Evolutionary conservation across 306 rosid species (phyloP).

Genomic region (Glycyrrhiza uralensis): DNA sequence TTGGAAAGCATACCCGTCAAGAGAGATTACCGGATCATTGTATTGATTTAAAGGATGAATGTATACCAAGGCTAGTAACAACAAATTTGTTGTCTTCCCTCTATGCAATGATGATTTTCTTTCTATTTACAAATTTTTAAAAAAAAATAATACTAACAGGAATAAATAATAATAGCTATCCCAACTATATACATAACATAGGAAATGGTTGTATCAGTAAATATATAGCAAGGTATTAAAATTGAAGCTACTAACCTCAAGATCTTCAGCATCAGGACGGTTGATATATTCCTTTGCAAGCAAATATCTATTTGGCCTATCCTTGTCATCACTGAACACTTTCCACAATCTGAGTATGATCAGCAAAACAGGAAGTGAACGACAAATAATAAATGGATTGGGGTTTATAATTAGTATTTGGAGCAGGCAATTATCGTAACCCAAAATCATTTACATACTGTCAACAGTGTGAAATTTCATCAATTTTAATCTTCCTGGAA

Average conservation of each 20-base stretch:
- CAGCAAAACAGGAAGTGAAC: constrained; percentile 25
- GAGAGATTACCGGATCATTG: not conserved
- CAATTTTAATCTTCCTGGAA: not conserved
- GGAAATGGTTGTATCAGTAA: constrained; percentile 4
- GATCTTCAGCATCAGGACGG: constrained; percentile 84
- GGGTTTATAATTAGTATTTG: not conserved
- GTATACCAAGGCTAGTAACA: constrained; percentile 4
- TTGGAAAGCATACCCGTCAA: not conserved
- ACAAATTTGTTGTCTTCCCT: not conserved
- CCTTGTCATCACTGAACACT: constrained; percentile 92
- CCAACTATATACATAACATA: not conserved
- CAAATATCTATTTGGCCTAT: constrained; percentile 75
- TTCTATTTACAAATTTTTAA: not conserved
- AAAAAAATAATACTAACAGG: not conserved
- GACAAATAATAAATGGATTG: not conserved
- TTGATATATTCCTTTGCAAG: constrained; percentile 75
- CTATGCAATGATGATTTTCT: not conserved
- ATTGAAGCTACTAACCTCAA: constrained; percentile 63
- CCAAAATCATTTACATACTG: constrained; percentile 1
- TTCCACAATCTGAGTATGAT: constrained; percentile 68
- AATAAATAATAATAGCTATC: not conserved
- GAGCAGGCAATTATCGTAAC: not conserved
- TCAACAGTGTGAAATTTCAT: not conserved
- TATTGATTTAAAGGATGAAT: not conserved
- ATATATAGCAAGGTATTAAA: not conserved